Evolutionary conservation across 306 rosid species (phyloP).

Genomic region (Vigna reflexopilosa): DNA sequence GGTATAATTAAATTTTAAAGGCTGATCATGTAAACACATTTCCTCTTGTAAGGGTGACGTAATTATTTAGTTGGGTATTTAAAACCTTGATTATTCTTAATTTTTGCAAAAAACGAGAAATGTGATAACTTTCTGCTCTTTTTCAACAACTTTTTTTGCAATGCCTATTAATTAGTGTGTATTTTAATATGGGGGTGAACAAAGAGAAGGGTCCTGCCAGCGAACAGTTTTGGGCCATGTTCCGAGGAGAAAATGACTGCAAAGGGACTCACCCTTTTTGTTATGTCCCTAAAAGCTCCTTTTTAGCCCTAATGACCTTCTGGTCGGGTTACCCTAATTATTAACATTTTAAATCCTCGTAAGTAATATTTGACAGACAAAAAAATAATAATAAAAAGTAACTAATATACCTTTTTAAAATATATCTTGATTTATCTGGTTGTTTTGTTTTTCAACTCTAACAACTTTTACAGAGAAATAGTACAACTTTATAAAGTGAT

Average conservation of each 20-base stretch:
- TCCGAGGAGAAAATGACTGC: constrained; percentile 62
- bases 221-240: constrained; percentile 60
- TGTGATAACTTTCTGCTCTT: neutral
- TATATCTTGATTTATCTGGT: constrained; percentile 1
- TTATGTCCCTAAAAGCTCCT: constrained; percentile 65
- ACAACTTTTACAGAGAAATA: neutral
- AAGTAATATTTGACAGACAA: constrained; percentile 2
- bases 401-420: neutral
- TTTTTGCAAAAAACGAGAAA: constrained; percentile 8
- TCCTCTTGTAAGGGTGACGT: neutral
- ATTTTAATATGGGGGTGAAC: constrained; percentile 29
- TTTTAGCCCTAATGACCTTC: constrained; percentile 54
- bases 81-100: neutral
- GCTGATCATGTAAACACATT: neutral
- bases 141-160: neutral
- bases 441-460: neutral
- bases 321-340: constrained; percentile 48
- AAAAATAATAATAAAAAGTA: neutral
- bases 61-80: neutral
- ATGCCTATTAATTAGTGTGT: constrained; percentile 23
- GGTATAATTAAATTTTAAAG: constrained; percentile 6
- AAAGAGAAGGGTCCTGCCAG: constrained; percentile 46
- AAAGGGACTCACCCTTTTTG: constrained; percentile 61
- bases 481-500: neutral
- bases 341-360: constrained; percentile 1